Conservation (phyloP, 2,329 filamentous ascomycete genomes). For the Aspergillus novoparasiticus region DNA sequence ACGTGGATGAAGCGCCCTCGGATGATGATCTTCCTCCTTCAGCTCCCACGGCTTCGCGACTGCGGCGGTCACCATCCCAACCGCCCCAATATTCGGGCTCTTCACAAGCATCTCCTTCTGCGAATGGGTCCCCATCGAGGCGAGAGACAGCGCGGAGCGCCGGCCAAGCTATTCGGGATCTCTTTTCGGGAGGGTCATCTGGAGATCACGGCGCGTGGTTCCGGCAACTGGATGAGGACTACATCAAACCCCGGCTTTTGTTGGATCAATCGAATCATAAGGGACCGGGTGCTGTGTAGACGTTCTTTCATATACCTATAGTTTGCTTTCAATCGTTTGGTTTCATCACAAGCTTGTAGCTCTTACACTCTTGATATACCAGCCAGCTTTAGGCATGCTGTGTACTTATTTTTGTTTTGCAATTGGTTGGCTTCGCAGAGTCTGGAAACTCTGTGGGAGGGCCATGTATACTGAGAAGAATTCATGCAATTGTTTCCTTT, state of each 20-base stretch:
- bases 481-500: not conserved
- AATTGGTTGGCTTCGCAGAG: slow-evolving; percentile 8
- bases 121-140: slow-evolving; percentile 31
- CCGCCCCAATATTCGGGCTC: slow-evolving; percentile 29
- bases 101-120: slow-evolving; percentile 21
- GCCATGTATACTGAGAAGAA: not conserved
- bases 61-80: slow-evolving; percentile 42
- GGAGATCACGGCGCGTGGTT: slow-evolving; percentile 92
- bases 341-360: slow-evolving; percentile 1
- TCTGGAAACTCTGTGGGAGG: slow-evolving; percentile 8
- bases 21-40: slow-evolving; percentile 65
- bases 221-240: slow-evolving; percentile 90
- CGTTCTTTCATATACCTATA: slow-evolving; percentile 16
- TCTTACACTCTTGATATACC: slow-evolving; percentile 5
- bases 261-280: slow-evolving; percentile 66
- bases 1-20: slow-evolving; percentile 42
- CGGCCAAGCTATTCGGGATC: slow-evolving; percentile 73
- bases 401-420: not conserved
- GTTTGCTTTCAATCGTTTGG: slow-evolving; percentile 10
- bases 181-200: slow-evolving; percentile 70
- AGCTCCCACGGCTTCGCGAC: slow-evolving; percentile 41
- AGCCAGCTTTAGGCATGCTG: not conserved
- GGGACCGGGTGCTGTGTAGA: slow-evolving; percentile 43
- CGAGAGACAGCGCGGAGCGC: slow-evolving; percentile 62
- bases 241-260: slow-evolving; percentile 87